Evolutionary conservation across 306 rosid genomes (phyloP).

Genomic region (Alnus glutinosa): DNA sequence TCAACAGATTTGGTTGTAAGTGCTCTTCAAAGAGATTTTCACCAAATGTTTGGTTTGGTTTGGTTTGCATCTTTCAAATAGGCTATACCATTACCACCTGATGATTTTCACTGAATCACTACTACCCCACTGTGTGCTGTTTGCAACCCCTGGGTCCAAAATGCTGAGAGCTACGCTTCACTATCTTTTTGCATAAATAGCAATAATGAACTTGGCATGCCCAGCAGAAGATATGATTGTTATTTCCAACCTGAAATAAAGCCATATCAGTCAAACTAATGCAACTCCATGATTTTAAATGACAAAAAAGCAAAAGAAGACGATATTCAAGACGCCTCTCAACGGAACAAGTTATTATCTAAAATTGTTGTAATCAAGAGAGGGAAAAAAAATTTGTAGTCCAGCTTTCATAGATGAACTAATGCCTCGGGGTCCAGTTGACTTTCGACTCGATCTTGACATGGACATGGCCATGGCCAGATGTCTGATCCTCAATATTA

Average conservation of each 20-base stretch:
- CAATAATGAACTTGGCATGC: conserved; percentile 84
- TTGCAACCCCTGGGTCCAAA: conserved; percentile 86
- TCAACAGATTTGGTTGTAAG: background rate
- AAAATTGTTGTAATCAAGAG: background rate
- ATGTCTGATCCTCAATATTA: too few species aligned
- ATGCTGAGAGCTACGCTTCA: conserved; percentile 73
- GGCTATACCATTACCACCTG: background rate
- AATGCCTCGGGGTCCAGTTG: background rate
- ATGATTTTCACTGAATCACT: background rate
- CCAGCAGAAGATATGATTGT: conserved; percentile 87
- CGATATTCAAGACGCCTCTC: background rate
- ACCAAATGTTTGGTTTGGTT: background rate
- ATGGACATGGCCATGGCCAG: background rate
- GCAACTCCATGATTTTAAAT: background rate
- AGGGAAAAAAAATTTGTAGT: background rate
- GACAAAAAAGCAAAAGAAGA: background rate
- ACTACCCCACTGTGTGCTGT: conserved; percentile 67
- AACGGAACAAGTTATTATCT: background rate
- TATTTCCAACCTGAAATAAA: conserved; percentile 67
- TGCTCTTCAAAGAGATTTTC: background rate
- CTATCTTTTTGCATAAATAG: conserved; percentile 65
- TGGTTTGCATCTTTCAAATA: background rate
- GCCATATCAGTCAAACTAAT: conserved; percentile 19
- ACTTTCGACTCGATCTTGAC: background rate
- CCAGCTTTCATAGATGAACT: background rate